These are phyloP conservation scores for Yamadazyma insecticola DNA, from an alignment of 805 yeast genomes.

Conservation along the genomic window DNA sequence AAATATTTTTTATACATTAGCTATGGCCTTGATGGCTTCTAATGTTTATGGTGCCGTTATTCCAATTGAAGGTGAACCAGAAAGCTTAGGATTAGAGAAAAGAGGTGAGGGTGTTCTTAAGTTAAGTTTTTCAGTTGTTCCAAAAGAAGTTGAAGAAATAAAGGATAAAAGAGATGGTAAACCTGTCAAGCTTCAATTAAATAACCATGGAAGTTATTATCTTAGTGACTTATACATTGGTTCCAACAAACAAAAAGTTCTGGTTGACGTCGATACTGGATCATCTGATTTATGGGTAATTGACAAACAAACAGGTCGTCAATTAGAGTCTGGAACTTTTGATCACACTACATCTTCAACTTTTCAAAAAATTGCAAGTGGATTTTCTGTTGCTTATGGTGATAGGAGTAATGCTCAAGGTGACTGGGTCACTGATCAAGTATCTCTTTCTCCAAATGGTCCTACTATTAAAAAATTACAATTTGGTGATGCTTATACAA, in stretches of 20 bases:
- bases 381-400: conserved; percentile 42
- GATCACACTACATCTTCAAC: conserved; percentile 27
- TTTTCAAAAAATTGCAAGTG: conserved; percentile 23
- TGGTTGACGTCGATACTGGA: conserved; percentile 23
- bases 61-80: too few species aligned
- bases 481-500: conserved; percentile 14
- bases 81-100: conserved; percentile 9
- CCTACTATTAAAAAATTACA: conserved; percentile 8
- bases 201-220: too few species aligned
- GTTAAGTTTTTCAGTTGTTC: conserved; percentile 9
- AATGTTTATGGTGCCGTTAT: conserved; percentile 4
- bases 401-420: conserved; percentile 41
- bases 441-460: conserved; percentile 9
- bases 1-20: conserved; percentile 6
- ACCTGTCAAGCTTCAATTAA: too few species aligned
- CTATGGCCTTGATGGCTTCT: conserved; percentile 6
- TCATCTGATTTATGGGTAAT: conserved; percentile 27
- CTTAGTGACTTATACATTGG: conserved; percentile 15
- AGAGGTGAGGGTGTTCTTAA: conserved; percentile 7
- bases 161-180: too few species aligned
- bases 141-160: too few species aligned
- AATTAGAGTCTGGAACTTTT: conserved; percentile 32
- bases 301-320: conserved; percentile 3
- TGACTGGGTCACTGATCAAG: conserved; percentile 12
- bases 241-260: conserved; percentile 16